Evolutionary conservation across 352 stramenopile genomes (phyloP).

Genomic region (Aphanomyces euteiches): DNA sequence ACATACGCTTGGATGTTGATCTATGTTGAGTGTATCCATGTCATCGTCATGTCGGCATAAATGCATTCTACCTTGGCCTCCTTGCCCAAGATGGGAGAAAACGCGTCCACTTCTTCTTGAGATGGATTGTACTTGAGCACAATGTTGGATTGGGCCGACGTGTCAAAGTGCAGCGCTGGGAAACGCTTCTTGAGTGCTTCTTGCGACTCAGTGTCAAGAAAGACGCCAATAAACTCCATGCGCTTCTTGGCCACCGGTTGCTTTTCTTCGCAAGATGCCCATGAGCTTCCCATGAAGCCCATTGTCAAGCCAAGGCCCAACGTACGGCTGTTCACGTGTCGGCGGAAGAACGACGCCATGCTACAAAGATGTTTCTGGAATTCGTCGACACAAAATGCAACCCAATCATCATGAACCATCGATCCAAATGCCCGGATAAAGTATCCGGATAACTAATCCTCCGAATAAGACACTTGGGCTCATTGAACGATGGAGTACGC

Average conservation of each 20-base stretch:
- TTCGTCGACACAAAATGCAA: not conserved
- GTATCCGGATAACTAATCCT: too few species aligned
- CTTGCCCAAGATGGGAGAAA: constrained; percentile 61
- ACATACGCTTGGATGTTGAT: constrained; percentile 56
- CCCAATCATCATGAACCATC: not conserved
- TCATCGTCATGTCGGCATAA: not conserved
- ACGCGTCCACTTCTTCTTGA: constrained; percentile 62
- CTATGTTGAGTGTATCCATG: not conserved
- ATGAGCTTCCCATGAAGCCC: not conserved
- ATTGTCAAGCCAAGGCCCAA: constrained; percentile 4
- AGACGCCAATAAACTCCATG: constrained; percentile 74
- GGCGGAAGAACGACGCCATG: constrained; percentile 28
- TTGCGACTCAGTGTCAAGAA: constrained; percentile 56
- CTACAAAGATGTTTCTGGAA: not conserved
- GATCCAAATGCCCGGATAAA: too few species aligned
- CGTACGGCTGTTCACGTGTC: not conserved
- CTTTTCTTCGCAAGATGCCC: not conserved
- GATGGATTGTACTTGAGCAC: constrained; percentile 78
- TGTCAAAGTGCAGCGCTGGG: constrained; percentile 46
- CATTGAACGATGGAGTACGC: too few species aligned
- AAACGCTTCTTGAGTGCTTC: constrained; percentile 49
- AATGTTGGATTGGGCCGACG: constrained; percentile 40
- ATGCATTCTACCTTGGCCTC: constrained; percentile 40
- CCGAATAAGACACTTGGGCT: too few species aligned
- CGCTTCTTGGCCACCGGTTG: not conserved